Conservation (phyloP, 2,329 filamentous ascomycete genomes). For the Hymenoscyphus scutula region DNA sequence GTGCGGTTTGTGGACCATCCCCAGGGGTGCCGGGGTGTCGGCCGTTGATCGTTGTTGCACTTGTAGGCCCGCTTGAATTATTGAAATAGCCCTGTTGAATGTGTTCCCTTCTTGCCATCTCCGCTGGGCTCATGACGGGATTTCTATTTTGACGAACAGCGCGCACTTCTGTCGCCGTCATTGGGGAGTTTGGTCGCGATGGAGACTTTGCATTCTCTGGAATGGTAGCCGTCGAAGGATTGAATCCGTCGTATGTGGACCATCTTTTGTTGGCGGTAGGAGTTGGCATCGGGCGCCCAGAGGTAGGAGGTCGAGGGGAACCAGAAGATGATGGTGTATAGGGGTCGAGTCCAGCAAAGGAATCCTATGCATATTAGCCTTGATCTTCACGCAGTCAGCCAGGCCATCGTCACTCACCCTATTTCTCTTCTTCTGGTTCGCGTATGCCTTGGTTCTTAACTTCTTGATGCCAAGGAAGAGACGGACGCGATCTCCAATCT, state of each 20-base stretch:
- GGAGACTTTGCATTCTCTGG: slow-evolving; percentile 48
- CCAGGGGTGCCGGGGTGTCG: slow-evolving; percentile 60
- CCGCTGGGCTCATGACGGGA: slow-evolving; percentile 52
- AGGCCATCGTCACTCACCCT: slow-evolving; percentile 57
- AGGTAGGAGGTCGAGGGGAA: slow-evolving; percentile 61
- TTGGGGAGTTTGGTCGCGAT: slow-evolving; percentile 71
- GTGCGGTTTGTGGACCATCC: slow-evolving; percentile 58
- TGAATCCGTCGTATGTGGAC: slow-evolving; percentile 54
- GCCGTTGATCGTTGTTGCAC: slow-evolving; percentile 51
- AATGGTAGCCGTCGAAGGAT: slow-evolving; percentile 28
- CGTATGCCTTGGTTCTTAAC: slow-evolving; percentile 71
- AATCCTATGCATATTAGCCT: slow-evolving; percentile 59
- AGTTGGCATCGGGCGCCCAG: slow-evolving; percentile 46
- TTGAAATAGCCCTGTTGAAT: slow-evolving; percentile 52
- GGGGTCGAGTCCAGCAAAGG: slow-evolving; percentile 74
- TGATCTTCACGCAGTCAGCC: background rate
- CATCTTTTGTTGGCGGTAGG: slow-evolving; percentile 59
- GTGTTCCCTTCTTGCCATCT: slow-evolving; percentile 51
- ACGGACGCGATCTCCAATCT: slow-evolving; percentile 92
- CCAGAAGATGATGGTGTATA: slow-evolving; percentile 61
- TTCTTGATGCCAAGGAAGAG: slow-evolving; percentile 85
- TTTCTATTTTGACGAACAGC: slow-evolving; percentile 40
- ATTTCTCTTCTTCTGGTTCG: slow-evolving; percentile 79
- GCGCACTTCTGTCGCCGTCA: slow-evolving; percentile 31
- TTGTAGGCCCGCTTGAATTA: slow-evolving; percentile 46